phyloP scores from a whole-genome alignment of 2,329 filamentous ascomycete genomes.

The Claviceps pazoutovae region DNA sequence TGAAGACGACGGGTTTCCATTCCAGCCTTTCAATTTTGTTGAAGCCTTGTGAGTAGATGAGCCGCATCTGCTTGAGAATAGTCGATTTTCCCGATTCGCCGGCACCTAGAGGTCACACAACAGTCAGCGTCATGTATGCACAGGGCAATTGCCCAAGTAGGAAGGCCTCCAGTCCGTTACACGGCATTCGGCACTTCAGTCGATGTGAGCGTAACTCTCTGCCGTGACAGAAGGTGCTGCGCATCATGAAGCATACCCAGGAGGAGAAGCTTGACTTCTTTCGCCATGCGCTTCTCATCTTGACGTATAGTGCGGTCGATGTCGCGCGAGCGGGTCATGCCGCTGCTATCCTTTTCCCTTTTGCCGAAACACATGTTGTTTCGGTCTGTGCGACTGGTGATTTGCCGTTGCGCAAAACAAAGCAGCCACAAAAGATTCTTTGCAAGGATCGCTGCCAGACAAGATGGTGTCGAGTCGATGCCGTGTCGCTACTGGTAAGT shows the following conservation, averaged over 20 bases:
- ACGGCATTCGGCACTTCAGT: background rate
- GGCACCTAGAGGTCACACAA: conserved; percentile 48
- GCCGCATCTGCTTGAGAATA: conserved; percentile 96
- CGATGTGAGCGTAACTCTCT: background rate
- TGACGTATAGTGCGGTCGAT: conserved; percentile 76
- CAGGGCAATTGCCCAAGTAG: background rate
- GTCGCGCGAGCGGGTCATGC: conserved; percentile 48
- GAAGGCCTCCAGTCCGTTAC: conserved; percentile 3
- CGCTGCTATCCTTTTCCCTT: conserved; percentile 32
- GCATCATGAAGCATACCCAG: conserved; percentile 46
- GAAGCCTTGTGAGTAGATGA: conserved; percentile 91
- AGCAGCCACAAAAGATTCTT: background rate
- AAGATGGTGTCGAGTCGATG: background rate
- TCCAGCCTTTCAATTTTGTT: conserved; percentile 79
- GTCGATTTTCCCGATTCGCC: conserved; percentile 88
- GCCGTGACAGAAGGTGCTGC: background rate
- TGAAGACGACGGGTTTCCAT: conserved; percentile 91
- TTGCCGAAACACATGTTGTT: conserved; percentile 49
- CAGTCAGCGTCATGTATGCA: background rate
- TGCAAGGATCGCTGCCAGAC: background rate
- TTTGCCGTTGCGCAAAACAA: background rate
- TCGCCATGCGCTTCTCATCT: conserved; percentile 75
- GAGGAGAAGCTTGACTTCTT: conserved; percentile 86
- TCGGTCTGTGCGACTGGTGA: background rate
- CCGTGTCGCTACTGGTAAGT: background rate